Conservation (phyloP, 179 eudicot genomes). For the Beta lomatogona region DNA sequence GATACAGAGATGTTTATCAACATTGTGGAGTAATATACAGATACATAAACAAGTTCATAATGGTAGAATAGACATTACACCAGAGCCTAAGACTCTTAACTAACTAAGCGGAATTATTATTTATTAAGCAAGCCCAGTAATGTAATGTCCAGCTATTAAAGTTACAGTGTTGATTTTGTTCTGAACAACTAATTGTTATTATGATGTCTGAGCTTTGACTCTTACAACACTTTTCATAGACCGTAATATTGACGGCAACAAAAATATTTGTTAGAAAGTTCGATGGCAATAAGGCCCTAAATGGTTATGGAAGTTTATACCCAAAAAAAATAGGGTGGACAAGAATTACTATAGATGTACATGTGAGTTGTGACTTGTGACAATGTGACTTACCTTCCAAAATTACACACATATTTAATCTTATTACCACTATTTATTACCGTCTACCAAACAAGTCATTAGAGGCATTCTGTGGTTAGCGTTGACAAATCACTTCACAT, state of each 20-base stretch:
- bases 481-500: background rate
- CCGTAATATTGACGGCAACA: too few relatives aligned
- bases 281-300: too few relatives aligned
- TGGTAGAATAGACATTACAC: background rate
- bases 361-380: too few relatives aligned
- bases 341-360: too few relatives aligned
- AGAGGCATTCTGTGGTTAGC: background rate
- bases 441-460: too few relatives aligned
- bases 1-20: slow-evolving; percentile 5
- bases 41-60: background rate
- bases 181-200: background rate
- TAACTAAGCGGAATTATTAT: background rate
- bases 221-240: background rate
- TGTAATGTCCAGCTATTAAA: background rate
- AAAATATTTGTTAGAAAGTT: too few relatives aligned
- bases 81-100: too few relatives aligned
- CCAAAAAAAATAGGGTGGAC: too few relatives aligned
- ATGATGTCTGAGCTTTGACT: background rate
- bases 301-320: too few relatives aligned
- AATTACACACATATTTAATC: too few relatives aligned
- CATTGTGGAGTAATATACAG: background rate
- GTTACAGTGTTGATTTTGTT: background rate
- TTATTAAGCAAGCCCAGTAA: background rate
- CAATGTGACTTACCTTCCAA: too few relatives aligned
- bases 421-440: too few relatives aligned